Percentiles rank a stretch among this genome's conserved stretches.
Conservation (phyloP, 805 yeast species). For the Saccharomycopsis fibuligera region DNA sequence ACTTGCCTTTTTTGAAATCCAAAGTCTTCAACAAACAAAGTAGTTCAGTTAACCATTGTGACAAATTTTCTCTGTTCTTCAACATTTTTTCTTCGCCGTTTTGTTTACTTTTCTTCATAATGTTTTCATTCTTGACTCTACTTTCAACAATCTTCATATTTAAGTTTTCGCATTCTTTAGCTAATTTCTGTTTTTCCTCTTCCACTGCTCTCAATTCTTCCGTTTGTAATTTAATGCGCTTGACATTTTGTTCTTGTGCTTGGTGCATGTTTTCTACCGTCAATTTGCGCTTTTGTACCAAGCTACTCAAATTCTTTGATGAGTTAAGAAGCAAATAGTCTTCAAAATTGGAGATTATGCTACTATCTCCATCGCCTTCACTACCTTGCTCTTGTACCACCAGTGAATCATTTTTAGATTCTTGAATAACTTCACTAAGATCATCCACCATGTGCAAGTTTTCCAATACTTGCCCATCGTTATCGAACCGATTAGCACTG, state of each 20-base stretch:
- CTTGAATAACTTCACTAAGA: conserved; percentile 8
- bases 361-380: conserved; percentile 3
- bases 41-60: conserved; percentile 2
- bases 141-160: background rate
- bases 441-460: conserved; percentile 14
- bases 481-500: conserved; percentile 1
- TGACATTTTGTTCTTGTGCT: background rate
- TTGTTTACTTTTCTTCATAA: background rate
- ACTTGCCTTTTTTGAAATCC: too few relatives aligned
- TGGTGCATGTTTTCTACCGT: conserved; percentile 5
- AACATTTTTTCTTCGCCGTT: background rate
- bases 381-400: background rate
- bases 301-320: conserved; percentile 7
- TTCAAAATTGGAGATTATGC: conserved; percentile 14
- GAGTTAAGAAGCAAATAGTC: conserved; percentile 20
- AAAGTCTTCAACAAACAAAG: background rate
- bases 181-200: background rate
- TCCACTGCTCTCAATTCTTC: background rate
- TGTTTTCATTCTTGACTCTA: background rate
- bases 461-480: conserved; percentile 7
- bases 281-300: conserved; percentile 11
- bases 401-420: conserved; percentile 15
- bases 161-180: background rate
- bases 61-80: background rate
- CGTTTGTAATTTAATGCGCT: background rate